Evolutionary conservation across 2,329 filamentous ascomycete genomes (phyloP).

Genomic region (Aspergillus luchuensis): DNA sequence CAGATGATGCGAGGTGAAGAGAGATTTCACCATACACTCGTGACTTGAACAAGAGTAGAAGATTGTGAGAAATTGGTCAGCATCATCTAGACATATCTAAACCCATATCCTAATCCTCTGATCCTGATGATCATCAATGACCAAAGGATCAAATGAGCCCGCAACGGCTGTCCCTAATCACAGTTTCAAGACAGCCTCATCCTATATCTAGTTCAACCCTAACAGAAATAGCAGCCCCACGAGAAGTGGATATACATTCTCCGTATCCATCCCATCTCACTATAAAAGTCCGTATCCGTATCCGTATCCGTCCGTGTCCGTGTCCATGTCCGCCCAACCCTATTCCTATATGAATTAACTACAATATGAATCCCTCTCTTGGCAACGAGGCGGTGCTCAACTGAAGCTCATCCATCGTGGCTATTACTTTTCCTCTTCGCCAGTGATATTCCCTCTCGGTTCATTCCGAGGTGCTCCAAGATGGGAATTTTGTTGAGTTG

Average conservation of each 20-base stretch:
- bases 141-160: too few relatives aligned
- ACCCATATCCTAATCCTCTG: too few relatives aligned
- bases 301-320: background rate
- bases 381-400: background rate
- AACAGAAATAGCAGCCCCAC: background rate
- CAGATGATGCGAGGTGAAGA: background rate
- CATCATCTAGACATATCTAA: too few relatives aligned
- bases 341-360: too few relatives aligned
- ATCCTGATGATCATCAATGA: too few relatives aligned
- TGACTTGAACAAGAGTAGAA: too few relatives aligned
- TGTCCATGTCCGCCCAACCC: background rate
- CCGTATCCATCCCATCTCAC: background rate
- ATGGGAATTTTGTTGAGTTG: too few relatives aligned
- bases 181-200: background rate
- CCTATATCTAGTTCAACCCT: background rate
- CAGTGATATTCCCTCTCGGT: background rate
- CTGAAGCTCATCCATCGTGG: background rate
- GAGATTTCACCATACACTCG: too few relatives aligned
- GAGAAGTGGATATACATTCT: background rate
- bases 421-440: background rate
- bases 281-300: background rate
- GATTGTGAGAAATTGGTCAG: accelerated
- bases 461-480: background rate
- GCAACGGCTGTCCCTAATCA: too few relatives aligned
- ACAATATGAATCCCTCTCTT: background rate